phyloP scores from a whole-genome alignment of 75 land plant species.

The Adiantum capillusveneris region DNA sequence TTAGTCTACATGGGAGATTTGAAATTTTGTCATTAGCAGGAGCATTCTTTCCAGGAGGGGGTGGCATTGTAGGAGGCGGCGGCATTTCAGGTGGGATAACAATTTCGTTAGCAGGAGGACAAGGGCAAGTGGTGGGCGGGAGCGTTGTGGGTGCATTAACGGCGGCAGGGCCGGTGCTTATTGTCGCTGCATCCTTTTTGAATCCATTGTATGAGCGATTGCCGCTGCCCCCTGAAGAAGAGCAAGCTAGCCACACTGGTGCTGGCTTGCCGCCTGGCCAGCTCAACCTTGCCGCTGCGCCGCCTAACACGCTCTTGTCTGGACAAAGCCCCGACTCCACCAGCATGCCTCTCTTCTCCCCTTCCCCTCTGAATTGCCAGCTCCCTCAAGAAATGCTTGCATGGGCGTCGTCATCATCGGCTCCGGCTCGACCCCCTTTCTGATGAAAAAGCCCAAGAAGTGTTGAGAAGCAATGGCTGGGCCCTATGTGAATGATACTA shows the following conservation, averaged over 20 bases:
- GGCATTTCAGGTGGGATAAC: slow-evolving; percentile 66
- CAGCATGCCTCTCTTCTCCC: background rate
- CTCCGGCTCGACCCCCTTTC: too few species aligned
- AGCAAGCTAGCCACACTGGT: slow-evolving; percentile 30
- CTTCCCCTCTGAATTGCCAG: slow-evolving; percentile 3
- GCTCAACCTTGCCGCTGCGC: too few species aligned
- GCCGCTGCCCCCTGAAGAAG: slow-evolving; percentile 43
- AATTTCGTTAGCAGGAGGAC: slow-evolving; percentile 69
- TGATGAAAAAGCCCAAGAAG: too few species aligned
- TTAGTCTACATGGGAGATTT: slow-evolving; percentile 67
- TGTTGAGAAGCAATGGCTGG: too few species aligned
- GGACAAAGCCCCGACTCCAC: too few species aligned
- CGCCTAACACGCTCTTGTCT: too few species aligned
- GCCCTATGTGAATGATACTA: too few species aligned
- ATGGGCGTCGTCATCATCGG: background rate
- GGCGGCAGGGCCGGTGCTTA: slow-evolving; percentile 72
- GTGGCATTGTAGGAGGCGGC: slow-evolving; percentile 62
- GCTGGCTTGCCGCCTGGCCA: too few species aligned
- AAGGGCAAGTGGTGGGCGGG: slow-evolving; percentile 82
- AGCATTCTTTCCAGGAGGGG: slow-evolving; percentile 52
- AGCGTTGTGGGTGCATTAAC: slow-evolving; percentile 67
- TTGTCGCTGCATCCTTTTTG: slow-evolving; percentile 69
- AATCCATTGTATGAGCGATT: slow-evolving; percentile 77
- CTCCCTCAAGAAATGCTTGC: slow-evolving; percentile 3
- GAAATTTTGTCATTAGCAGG: slow-evolving; percentile 80